phyloP scores from a whole-genome alignment of 176 grass and related monocot genomes.

The Eremochloa ophiuroides region DNA sequence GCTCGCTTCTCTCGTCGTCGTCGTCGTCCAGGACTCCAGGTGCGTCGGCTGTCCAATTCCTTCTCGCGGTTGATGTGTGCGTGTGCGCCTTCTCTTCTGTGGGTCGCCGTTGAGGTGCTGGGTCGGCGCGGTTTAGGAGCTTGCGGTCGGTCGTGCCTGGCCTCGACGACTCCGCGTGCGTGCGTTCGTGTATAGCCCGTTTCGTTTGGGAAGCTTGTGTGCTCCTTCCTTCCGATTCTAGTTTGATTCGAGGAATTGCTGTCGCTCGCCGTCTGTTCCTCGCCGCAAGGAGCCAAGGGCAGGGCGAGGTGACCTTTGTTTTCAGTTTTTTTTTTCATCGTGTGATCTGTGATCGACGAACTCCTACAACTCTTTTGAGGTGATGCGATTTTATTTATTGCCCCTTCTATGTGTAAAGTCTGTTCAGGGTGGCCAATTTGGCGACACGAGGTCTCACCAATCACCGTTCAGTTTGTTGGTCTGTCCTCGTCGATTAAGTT shows the following conservation, averaged over 20 bases:
- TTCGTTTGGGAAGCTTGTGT: background rate
- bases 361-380: background rate
- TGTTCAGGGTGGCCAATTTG: conserved; percentile 19
- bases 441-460: conserved; percentile 4
- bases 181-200: background rate
- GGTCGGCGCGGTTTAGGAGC: background rate
- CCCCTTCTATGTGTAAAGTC: conserved; percentile 4
- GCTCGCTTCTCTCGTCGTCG: background rate
- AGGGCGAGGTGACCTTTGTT: background rate
- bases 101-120: background rate
- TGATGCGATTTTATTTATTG: background rate
- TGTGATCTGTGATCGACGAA: background rate
- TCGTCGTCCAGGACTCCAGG: too few relatives aligned
- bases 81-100: background rate
- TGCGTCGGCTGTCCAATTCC: conserved; percentile 21
- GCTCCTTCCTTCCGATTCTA: background rate
- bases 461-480: background rate
- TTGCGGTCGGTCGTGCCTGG: background rate
- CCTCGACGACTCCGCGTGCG: background rate
- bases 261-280: background rate
- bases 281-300: too few relatives aligned
- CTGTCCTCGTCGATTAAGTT: background rate
- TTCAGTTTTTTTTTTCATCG: background rate
- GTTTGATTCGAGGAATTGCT: background rate
- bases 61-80: background rate